A percentile compares a stretch with the other conserved stretches of the same genome.
Evolutionary conservation across 1,139 yeast species (phyloP).

Genomic region (Hanseniaspora sp.): DNA sequence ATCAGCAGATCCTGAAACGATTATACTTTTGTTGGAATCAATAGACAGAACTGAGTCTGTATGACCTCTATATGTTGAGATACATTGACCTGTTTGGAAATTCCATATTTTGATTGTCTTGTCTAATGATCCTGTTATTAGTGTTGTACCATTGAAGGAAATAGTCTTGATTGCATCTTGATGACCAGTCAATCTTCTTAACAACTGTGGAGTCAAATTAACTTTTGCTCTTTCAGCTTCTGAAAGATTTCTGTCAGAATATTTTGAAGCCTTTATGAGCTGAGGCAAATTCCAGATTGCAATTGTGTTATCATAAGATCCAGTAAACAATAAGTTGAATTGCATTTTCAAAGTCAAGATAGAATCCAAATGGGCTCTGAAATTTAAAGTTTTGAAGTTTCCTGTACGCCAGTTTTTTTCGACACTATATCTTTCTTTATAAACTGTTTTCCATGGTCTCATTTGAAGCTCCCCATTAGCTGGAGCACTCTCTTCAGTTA

Average conservation of each 20-base stretch:
- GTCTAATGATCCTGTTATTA: constrained; percentile 87
- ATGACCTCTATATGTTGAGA: constrained; percentile 88
- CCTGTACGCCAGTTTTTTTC: constrained; percentile 95
- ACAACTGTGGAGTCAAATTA: constrained; percentile 48
- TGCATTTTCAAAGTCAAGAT: constrained; percentile 58
- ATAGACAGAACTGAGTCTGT: constrained; percentile 75
- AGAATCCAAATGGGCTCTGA: constrained; percentile 80
- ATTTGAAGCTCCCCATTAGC: constrained; percentile 30
- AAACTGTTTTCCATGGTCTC: constrained; percentile 93
- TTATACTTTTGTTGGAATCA: constrained; percentile 55
- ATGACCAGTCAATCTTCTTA: constrained; percentile 74
- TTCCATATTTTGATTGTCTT: constrained; percentile 92
- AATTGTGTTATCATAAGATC: constrained; percentile 79
- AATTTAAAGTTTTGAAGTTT: constrained; percentile 48
- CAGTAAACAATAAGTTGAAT: constrained; percentile 73
- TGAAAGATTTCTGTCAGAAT: neutral
- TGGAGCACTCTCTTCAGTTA: neutral
- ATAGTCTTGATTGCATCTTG: constrained; percentile 73
- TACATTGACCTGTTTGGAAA: constrained; percentile 84
- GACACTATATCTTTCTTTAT: constrained; percentile 77
- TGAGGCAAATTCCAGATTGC: constrained; percentile 61
- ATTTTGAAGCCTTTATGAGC: constrained; percentile 26
- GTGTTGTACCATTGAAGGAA: constrained; percentile 74
- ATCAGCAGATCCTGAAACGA: constrained; percentile 91
- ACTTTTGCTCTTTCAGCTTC: neutral